Base-by-base conservation (phyloP, 108 stramenopile genomes). In the Nitzschia putrida region DNA sequence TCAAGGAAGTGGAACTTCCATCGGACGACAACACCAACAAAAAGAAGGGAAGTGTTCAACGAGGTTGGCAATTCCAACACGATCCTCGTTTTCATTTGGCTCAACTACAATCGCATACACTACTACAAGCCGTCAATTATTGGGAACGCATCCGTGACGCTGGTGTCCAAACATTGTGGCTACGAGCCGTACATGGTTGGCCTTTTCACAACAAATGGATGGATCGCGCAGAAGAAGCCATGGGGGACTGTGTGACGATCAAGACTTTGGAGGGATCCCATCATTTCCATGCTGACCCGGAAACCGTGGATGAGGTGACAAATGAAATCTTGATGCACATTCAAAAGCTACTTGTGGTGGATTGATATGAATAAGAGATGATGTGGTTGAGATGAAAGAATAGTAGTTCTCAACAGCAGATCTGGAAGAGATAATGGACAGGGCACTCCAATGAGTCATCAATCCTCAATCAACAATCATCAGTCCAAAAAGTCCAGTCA, bases 281-380 rank as follows among this genome's bases (percentile, higher is more conserved):
- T 76, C 89, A 90, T 66, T 86, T 90, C 38, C 89, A 90, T 81
- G 89, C 89, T 5, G 89, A 90, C 76, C 85, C 85, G 37, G 89
- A 88, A 40, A 75, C 80, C 9, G 74, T 77, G 10, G 72, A 61
- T 7, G 57, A 23, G 10, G 87, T 88, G 21, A 71, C 72, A 0
- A 53, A 63, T 11, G 77, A 74, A 24, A 69, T 85, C 26, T 23
- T 76, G 23, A 50, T 64, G 37, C 80, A 80, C 29, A 34, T 34
- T 34, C 29, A 34, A 34, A 34, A 34, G 29, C 29, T 34, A 34
- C 29, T 34, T 34, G 4, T 34, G 29, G 29, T 34, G 29, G 1
- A 34, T 34, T 3, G 29, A 34, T n/a, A n/a, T n/a, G n/a, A n/a
- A n/a, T n/a, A n/a, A n/a, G n/a, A n/a, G n/a, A n/a, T n/a, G n/a